phyloP scores from a whole-genome alignment of 2,329 filamentous ascomycete genomes.

The Peltaster fructicola region DNA sequence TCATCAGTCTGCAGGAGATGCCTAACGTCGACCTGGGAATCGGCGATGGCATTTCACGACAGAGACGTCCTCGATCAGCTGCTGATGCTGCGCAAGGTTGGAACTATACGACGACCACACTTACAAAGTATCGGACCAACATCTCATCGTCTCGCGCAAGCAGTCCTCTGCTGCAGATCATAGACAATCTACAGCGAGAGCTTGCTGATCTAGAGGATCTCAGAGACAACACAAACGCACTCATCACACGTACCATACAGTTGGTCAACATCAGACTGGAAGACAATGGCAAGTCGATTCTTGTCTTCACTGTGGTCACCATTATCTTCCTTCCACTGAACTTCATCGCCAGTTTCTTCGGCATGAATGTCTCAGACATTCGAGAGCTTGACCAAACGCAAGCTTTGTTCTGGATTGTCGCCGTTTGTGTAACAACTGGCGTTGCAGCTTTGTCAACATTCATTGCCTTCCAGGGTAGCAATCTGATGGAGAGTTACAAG shows the following conservation, averaged over 20 bases:
- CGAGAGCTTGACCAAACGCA: constrained; percentile 23
- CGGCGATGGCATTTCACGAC: no score
- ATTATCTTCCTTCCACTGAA: constrained; percentile 27
- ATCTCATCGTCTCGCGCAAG: constrained; percentile 20
- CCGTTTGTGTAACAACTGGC: constrained; percentile 20
- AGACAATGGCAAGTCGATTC: constrained; percentile 27
- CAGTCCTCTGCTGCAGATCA: constrained; percentile 22
- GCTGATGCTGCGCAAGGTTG: no score
- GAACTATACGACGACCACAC: no score
- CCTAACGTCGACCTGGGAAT: no score
- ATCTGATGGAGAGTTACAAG: constrained; percentile 20
- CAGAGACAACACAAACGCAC: constrained; percentile 25
- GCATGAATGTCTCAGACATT: constrained; percentile 27
- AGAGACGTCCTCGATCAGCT: no score
- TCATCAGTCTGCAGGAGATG: constrained; percentile 17
- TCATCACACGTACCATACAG: constrained; percentile 27
- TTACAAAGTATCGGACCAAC: constrained; percentile 20
- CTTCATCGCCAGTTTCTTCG: constrained; percentile 27
- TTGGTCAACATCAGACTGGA: constrained; percentile 28
- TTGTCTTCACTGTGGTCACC: constrained; percentile 28
- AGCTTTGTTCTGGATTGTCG: constrained; percentile 24
- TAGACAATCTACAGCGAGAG: constrained; percentile 25
- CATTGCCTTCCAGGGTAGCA: constrained; percentile 24
- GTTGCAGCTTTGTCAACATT: constrained; percentile 23
- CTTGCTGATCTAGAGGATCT: constrained; percentile 23